Percentiles rank a stretch among this genome's conserved stretches.
phyloP scores from a whole-genome alignment of 768 basidiomycete genomes.

The Leccinum disarticulatum region DNA sequence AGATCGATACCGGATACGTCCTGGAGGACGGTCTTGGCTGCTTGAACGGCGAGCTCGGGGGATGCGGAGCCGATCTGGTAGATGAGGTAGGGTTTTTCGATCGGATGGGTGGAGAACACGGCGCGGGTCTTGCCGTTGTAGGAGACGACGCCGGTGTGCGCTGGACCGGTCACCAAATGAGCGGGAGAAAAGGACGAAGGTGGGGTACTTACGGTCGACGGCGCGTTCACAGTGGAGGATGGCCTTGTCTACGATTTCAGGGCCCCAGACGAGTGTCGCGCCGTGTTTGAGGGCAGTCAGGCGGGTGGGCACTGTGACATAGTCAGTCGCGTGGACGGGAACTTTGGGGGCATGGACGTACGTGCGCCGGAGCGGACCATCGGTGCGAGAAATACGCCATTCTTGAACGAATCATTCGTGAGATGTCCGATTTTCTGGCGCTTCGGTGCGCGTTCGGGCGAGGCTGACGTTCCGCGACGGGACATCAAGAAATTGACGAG shows the following conservation, averaged over 20 bases:
- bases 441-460: constrained; percentile 42
- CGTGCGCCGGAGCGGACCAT: constrained; percentile 95
- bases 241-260: constrained; percentile 95
- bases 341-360: constrained; percentile 40
- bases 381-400: constrained; percentile 93
- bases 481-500: constrained; percentile 35
- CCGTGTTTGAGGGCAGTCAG: constrained; percentile 89
- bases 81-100: constrained; percentile 92
- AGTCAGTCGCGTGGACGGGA: constrained; percentile 1
- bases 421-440: constrained; percentile 58
- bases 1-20: constrained; percentile 95
- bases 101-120: constrained; percentile 89
- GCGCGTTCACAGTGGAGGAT: constrained; percentile 81
- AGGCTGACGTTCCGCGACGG: constrained; percentile 50
- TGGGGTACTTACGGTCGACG: constrained; percentile 72
- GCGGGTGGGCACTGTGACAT: constrained; percentile 71
- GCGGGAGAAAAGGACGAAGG: background rate
- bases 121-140: constrained; percentile 83
- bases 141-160: constrained; percentile 80
- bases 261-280: constrained; percentile 93
- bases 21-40: constrained; percentile 79
- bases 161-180: constrained; percentile 40
- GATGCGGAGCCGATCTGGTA: constrained; percentile 94
- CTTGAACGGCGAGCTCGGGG: constrained; percentile 89
- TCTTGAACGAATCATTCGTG: constrained; percentile 73